phyloP scores from a whole-genome alignment of 257 asterid genomes.

The Nicotiana otophora region DNA sequence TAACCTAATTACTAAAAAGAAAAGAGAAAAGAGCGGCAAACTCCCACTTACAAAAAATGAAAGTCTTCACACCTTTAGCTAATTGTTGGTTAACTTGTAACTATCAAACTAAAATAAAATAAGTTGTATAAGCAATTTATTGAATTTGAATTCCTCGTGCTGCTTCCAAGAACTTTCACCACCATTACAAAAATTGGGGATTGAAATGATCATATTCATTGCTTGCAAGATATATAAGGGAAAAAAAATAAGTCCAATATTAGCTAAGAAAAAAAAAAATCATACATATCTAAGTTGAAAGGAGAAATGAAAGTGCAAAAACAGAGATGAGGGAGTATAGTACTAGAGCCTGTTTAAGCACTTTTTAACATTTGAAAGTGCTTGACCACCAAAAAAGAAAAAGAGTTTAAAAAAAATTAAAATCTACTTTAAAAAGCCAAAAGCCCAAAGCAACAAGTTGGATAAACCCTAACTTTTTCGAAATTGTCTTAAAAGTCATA shows the following conservation, averaged over 20 bases:
- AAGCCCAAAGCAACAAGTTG: no score
- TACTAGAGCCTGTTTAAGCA: no score
- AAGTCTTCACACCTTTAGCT: neutral
- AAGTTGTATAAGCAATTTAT: neutral
- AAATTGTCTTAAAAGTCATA: no score
- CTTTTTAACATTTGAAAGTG: no score
- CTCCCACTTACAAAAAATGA: neutral
- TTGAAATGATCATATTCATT: neutral
- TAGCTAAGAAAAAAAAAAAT: neutral
- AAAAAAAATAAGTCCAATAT: neutral
- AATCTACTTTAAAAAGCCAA: no score
- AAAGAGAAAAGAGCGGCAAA: no score
- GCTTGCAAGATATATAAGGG: neutral
- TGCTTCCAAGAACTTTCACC: neutral
- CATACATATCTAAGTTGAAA: neutral
- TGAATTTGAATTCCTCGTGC: neutral
- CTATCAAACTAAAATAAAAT: neutral
- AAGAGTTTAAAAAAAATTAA: no score
- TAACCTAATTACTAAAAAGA: no score
- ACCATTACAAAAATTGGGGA: neutral
- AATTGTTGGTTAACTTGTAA: neutral
- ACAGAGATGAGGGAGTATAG: neutral
- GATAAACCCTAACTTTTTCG: no score
- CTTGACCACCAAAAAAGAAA: no score
- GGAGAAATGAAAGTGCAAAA: neutral